Percentiles rank a stretch among this genome's conserved stretches.
Evolutionary conservation across 2,329 filamentous ascomycete genomes (phyloP).

Genomic region (Ceratocystiopsis minuta): DNA sequence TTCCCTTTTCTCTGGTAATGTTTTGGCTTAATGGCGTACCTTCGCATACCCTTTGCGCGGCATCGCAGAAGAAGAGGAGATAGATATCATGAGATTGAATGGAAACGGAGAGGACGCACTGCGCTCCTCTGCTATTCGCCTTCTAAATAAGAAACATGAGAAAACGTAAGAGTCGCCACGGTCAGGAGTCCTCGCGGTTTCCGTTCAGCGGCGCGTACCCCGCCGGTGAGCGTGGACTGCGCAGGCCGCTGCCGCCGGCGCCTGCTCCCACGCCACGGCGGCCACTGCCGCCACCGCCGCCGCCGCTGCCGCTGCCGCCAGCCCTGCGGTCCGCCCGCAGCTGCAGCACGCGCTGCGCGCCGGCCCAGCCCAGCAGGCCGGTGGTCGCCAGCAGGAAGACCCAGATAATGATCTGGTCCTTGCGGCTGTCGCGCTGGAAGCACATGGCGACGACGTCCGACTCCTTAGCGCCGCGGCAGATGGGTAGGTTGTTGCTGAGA

Average conservation of each 20-base stretch:
- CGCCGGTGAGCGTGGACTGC: conserved; percentile 3
- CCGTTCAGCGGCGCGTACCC: conserved; percentile 6
- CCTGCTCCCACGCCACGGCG: too few species aligned
- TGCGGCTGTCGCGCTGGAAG: conserved; percentile 49
- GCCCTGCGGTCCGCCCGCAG: conserved; percentile 14
- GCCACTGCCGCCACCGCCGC: conserved; percentile 2
- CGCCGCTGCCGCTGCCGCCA: conserved; percentile 1
- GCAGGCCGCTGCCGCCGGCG: not conserved
- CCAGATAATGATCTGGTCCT: conserved; percentile 50
- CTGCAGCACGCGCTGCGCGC: conserved; percentile 29
- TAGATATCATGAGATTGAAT: too few species aligned
- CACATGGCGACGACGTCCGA: conserved; percentile 44
- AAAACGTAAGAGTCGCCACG: not conserved
- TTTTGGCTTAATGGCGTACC: too few species aligned
- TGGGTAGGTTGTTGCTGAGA: conserved; percentile 39
- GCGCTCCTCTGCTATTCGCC: too few species aligned
- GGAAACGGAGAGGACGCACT: too few species aligned
- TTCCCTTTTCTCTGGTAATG: too few species aligned
- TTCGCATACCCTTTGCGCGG: too few species aligned
- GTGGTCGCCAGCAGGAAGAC: conserved; percentile 41
- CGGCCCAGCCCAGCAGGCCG: conserved; percentile 43
- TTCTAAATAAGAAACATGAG: not conserved
- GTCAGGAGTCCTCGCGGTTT: not conserved
- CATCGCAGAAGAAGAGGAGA: too few species aligned
- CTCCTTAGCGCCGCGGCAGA: conserved; percentile 44